Base-by-base conservation (phyloP, 2,329 filamentous ascomycete species). In the Gnomoniopsis sp. region DNA sequence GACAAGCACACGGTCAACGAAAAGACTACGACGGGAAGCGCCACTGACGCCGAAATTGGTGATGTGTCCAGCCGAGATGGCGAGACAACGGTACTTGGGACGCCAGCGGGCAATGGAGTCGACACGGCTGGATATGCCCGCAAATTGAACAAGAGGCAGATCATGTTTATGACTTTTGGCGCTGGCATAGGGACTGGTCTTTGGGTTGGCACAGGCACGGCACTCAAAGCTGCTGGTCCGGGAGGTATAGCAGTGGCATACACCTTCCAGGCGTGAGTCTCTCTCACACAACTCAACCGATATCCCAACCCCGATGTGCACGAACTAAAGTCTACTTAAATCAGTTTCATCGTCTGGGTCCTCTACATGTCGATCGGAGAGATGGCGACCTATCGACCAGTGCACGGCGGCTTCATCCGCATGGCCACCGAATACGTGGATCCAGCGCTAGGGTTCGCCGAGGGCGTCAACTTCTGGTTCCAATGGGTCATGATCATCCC, bases 111-210 rank as follows among this genome's bases (percentile, higher is more conserved):
- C 21, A 22, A 46, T 36, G 50, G 50, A 12, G 41, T 53, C 41
- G 49, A 50, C 43, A 53, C 55, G 49, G 69, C 67, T 17, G 71
- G 70, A 2, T 72, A 66, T 41, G 68, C 70, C 38, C 67, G 71
- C 22, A 65, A 64, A 23, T 65, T 73, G 15, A 65, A 65, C 1
- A 65, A 69, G 50, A 65, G 71, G 26, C 68, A 71, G 47, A 69
- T 74, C 50, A 74, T 74, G 67, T 73, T 73, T 70, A 70, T 72
- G 67, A 72, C 70, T 12, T 70, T 73, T 59, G 71, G 71, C 0
- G 71, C 68, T 21, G 71, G 70, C 1, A 70, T 74, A 49, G 71
- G 70, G 0, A 71, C 68, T 1, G 71, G 71, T 1, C 63, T 73
- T 0, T 72, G 70, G 70, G 68, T 74, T 12, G 70, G 71, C 15